Evolutionary conservation across 1,284 basidiomycete genomes (phyloP).

Genomic region (Ustilago curta): DNA sequence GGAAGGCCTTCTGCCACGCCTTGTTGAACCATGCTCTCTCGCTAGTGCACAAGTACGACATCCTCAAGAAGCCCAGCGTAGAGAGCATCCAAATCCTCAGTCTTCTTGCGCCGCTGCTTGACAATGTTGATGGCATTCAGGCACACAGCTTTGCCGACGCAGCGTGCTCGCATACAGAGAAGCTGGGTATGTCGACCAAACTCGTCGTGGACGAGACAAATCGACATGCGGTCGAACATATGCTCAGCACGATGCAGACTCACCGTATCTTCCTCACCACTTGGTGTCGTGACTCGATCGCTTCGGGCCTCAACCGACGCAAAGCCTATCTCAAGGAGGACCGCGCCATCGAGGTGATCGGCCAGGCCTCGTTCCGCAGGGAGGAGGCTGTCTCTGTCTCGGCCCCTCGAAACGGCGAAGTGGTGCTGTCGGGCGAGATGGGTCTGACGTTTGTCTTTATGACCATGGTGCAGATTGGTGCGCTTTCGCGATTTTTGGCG

Average conservation of each 20-base stretch:
- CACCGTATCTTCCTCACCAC: slow-evolving; percentile 53
- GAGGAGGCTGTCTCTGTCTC: slow-evolving; percentile 12
- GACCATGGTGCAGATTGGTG: slow-evolving; percentile 63
- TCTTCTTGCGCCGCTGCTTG: slow-evolving; percentile 57
- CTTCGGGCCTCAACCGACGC: slow-evolving; percentile 48
- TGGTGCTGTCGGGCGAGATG: slow-evolving; percentile 62
- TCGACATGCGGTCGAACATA: slow-evolving; percentile 41
- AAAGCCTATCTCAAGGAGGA: slow-evolving; percentile 50
- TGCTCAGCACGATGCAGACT: slow-evolving; percentile 53
- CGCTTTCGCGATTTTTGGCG: slow-evolving; percentile 56
- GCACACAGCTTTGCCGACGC: slow-evolving; percentile 31
- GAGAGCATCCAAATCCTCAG: slow-evolving; percentile 54
- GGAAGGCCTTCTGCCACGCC: slow-evolving; percentile 61
- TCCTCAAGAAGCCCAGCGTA: slow-evolving; percentile 54
- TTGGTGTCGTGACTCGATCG: slow-evolving; percentile 57
- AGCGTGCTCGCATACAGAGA: slow-evolving; percentile 30
- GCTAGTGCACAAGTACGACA: slow-evolving; percentile 62
- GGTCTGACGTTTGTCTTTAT: slow-evolving; percentile 62
- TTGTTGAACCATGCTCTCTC: slow-evolving; percentile 58
- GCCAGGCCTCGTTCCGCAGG: slow-evolving; percentile 42
- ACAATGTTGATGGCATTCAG: slow-evolving; percentile 43
- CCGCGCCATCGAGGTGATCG: slow-evolving; percentile 52
- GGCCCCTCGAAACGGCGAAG: slow-evolving; percentile 16
- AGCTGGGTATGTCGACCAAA: slow-evolving; percentile 45
- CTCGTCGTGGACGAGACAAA: slow-evolving; percentile 46